These are phyloP conservation scores for Cordia subcordata DNA, from an alignment of 257 asterid species.

Conservation along the genomic window DNA sequence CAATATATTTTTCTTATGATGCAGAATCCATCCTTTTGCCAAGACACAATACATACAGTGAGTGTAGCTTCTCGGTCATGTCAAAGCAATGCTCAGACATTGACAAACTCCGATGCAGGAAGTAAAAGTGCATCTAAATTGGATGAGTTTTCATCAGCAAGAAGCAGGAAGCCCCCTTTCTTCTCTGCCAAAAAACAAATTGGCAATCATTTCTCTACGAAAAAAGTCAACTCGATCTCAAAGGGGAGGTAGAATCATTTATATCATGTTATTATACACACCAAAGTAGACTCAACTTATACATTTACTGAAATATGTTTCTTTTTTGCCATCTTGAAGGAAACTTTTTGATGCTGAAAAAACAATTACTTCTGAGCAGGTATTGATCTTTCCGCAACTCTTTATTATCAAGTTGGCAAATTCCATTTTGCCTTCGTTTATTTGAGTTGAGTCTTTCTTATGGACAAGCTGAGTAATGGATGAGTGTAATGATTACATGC, in stretches of 20 bases:
- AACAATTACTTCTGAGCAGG: constrained; percentile 39
- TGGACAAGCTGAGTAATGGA: too few relatives aligned
- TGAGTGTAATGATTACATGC: too few relatives aligned
- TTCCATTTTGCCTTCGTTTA: background rate
- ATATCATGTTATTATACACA: constrained; percentile 1
- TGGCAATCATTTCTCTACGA: constrained; percentile 23
- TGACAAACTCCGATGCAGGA: constrained; percentile 48
- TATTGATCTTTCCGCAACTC: constrained; percentile 8
- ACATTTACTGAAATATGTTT: constrained; percentile 13
- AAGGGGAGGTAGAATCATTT: constrained; percentile 59
- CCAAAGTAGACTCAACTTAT: background rate
- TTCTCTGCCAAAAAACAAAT: constrained; percentile 37
- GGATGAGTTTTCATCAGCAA: constrained; percentile 37
- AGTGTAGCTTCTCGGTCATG: constrained; percentile 66
- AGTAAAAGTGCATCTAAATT: constrained; percentile 35
- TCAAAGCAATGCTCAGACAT: constrained; percentile 45
- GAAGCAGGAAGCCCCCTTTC: constrained; percentile 34
- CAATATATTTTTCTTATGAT: constrained; percentile 2
- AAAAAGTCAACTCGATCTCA: constrained; percentile 24
- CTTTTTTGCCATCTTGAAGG: constrained; percentile 37
- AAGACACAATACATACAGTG: constrained; percentile 57
- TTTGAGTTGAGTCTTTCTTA: background rate
- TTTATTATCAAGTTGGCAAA: background rate
- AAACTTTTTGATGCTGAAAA: constrained; percentile 42
- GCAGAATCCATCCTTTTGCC: constrained; percentile 70